These are phyloP conservation scores for Cadophora malorum DNA, from an alignment of 2,329 filamentous ascomycete species.

Conservation along the genomic window DNA sequence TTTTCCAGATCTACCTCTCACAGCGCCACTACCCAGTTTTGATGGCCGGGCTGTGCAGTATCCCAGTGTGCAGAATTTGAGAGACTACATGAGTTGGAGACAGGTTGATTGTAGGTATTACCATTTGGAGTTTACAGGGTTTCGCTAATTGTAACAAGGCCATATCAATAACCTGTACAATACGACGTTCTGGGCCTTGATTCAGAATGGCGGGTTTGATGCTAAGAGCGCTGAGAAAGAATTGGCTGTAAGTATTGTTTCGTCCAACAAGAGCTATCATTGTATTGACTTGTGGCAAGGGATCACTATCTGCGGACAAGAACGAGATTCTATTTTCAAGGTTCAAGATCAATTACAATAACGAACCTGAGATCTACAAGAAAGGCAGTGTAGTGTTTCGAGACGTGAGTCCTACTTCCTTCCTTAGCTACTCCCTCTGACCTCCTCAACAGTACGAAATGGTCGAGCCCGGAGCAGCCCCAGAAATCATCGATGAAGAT, in stretches of 20 bases:
- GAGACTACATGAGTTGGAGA: slow-evolving; percentile 96
- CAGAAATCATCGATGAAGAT: slow-evolving; percentile 51
- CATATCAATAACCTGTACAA: slow-evolving; percentile 99
- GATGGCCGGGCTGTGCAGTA: slow-evolving; percentile 93
- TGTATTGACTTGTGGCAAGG: slow-evolving; percentile 54
- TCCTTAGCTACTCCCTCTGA: slow-evolving; percentile 1
- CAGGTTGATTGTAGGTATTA: slow-evolving; percentile 84
- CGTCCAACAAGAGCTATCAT: neutral
- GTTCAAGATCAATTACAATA: slow-evolving; percentile 97
- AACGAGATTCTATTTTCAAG: slow-evolving; percentile 92
- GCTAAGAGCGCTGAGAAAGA: slow-evolving; percentile 80
- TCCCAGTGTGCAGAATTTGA: slow-evolving; percentile 78
- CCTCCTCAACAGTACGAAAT: slow-evolving; percentile 67
- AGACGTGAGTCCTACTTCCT: slow-evolving; percentile 52
- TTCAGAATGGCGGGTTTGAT: slow-evolving; percentile 77
- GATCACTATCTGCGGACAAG: slow-evolving; percentile 85
- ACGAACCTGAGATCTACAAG: slow-evolving; percentile 88
- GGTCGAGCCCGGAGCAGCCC: slow-evolving; percentile 58
- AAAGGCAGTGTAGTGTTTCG: slow-evolving; percentile 92
- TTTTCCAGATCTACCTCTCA: slow-evolving; percentile 75
- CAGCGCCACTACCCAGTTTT: slow-evolving; percentile 82
- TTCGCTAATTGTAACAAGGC: slow-evolving; percentile 55
- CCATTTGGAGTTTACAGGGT: neutral
- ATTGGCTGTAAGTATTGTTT: slow-evolving; percentile 65
- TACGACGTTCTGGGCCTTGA: slow-evolving; percentile 92